Evolutionary conservation across 2,329 filamentous ascomycete genomes (phyloP), one percentile per base, ranked within the genome.

Genomic region (Beauveria sp.): DNA sequence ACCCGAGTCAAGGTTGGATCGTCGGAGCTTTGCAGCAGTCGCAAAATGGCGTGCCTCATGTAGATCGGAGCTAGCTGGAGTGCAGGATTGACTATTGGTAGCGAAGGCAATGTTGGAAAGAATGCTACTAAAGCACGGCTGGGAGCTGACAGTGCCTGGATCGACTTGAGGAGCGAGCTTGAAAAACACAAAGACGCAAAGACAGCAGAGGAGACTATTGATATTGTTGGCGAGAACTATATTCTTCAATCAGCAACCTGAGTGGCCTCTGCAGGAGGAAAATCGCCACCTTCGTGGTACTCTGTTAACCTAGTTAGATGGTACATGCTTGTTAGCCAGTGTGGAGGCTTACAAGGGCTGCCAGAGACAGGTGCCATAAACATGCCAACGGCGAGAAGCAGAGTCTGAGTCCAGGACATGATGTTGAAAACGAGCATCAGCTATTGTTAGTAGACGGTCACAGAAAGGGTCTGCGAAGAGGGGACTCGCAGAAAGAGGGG

Each of bases 21-120:
- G 53, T 88, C 85, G 51, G 87, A 88, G 57, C 72, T 90, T 67
- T 88, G 88, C 69, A 89, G 84, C 68, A 89, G 86, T 71, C 81
- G 84, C 61, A 85, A 86, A 72, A 82, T 88, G 64, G 88, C 87
- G 1, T 91, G 88, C 69, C 73, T 90, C 69, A 89, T 91, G 87
- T 90, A 75, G 46, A 38, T 22, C 9, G 6, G 5, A 53, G 50
- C 54, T 22, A 28, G 12, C 12, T 28, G 18, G 28, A 20, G n/a
- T 22, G 26, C 5, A 26, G 31, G 22, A 24, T 20, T 18, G 14
- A 26, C 22, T 3, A 16, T 22, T 22, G n/a, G n/a, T 8, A 10
- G 12, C n/a, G 28, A 22, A 52, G 5, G 31, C n/a, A 20, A 9
- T 52, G 28, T 14, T 22, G n/a, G n/a, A 14, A 28, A 28, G 16